Evolutionary conservation across 2,329 filamentous ascomycete genomes (phyloP), one percentile per base, ranked within the genome.

Genomic region (Aspergillus versicolor): DNA sequence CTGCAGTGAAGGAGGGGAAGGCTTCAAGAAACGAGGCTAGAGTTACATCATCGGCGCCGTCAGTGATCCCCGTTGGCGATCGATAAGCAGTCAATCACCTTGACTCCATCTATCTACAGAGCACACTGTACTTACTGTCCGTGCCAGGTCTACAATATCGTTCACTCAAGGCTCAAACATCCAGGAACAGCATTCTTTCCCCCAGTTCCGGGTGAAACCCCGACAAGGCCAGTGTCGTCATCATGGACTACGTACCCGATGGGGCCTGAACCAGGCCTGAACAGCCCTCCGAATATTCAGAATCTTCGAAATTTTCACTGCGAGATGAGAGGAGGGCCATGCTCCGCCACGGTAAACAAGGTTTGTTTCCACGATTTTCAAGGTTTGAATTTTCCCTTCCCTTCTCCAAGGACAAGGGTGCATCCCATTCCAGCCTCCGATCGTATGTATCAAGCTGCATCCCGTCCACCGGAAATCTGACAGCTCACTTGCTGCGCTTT

Each of bases 381-480:
- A 32, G 17, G 17, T 17, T 53, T 24, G 46, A 55, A 43, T 44
- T 48, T 52, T 52, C 24, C 19, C 48, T 38, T 21, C 27, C 44
- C 27, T 13, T 15, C n/a, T 11, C 43, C 13, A 32, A 40, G 21
- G 22, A 15, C 50, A 53, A 21, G 30, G 27, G 30, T 13, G 15
- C 47, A 40, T 30, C 43, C 43, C 30, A 38, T 38, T 45, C 43
- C 43, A 45, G 48, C 48, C 48, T 53, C 49, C 48, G 17, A 56
- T 51, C 48, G 45, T 47, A 60, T 60, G 49, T 56, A 59, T 59
- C 57, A 44, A 53, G 45, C 27, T 30, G 27, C 27, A 30, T 50
- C 38, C 38, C 43, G n/a, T 15, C 37, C 27, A 30, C 27, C 9
- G 27, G 27, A 30, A 30, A 59, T 51, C 44, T 59, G 57, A 59